phyloP scores from a whole-genome alignment of 2,329 filamentous ascomycete genomes.

The Trichophyton schoenleinii region DNA sequence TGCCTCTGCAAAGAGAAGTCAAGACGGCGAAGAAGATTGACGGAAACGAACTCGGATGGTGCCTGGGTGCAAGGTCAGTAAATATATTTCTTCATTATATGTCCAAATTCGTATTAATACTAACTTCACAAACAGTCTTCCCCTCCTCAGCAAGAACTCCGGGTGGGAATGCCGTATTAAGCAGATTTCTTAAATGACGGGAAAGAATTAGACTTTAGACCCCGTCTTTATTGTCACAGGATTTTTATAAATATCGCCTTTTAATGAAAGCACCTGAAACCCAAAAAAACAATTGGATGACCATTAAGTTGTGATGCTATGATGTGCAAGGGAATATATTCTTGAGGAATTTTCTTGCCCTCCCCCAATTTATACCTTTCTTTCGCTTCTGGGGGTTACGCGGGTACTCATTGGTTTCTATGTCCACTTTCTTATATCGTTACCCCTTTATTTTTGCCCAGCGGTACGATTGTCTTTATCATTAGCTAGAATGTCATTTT shows the following conservation, averaged over 20 bases:
- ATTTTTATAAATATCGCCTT: neutral
- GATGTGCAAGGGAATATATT: neutral
- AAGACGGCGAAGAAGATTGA: constrained; percentile 99
- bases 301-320: neutral
- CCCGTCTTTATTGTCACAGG: neutral
- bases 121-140: constrained; percentile 47
- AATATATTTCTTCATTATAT: neutral
- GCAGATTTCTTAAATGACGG: constrained; percentile 47
- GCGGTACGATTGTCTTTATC: neutral
- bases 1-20: constrained; percentile 91
- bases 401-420: neutral
- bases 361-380: neutral
- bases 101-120: constrained; percentile 16
- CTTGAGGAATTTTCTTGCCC: neutral
- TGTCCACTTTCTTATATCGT: neutral
- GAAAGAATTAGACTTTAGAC: neutral
- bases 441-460: neutral
- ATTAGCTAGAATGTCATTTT: neutral
- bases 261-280: neutral
- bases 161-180: constrained; percentile 84
- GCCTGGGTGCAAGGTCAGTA: constrained; percentile 79
- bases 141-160: constrained; percentile 64
- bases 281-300: neutral
- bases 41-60: constrained; percentile 94
- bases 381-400: neutral